Evolutionary conservation across 1,139 yeast genomes (phyloP), one percentile per base, ranked within the genome.

Genomic region (Protomyces macrosporus): DNA sequence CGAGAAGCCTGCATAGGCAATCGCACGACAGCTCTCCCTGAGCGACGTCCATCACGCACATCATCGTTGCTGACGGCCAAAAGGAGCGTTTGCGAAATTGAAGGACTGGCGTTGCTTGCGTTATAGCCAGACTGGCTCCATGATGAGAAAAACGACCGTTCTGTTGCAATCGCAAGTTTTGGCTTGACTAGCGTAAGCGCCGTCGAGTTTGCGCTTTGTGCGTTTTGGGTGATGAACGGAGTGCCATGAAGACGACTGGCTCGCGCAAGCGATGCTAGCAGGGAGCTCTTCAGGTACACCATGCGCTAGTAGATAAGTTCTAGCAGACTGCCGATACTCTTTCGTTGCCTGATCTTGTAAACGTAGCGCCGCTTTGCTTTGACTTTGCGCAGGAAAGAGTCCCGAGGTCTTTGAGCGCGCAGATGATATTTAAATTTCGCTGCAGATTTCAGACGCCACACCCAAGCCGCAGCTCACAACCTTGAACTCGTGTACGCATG

Each of bases 271-370:
- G 53, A 55, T 23, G 55, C 32, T 12, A 58, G 62, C 10, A 58
- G 23, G 5, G 62, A 34, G 16, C 56, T 45, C 53, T 58, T 58
- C 45, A 34, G 35, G 16, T 34, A 34, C 35, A 50, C 37, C 37
- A 50, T 34, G 36, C 37, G 30, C 35, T 5, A 32, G 53, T 14
- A 37, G 16, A 32, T 32, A 1, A 2, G 1, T 23, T 14, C 86
- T 87, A 72, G 82, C 81, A 40, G 34, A 62, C 2, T 23, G 23
- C 2, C 23, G 23, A 23, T 23, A 23, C 23, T 1, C 23, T 23
- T 23, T 23, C 23, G 23, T 23, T 23, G 23, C 1, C 23, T 23
- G 23, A 23, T 23, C 23, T 23, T 23, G 23, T 23, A 2, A 23
- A 23, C 23, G 23, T 23, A 23, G 23, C 23, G 23, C 23, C 23